Percentiles rank a stretch among this genome's conserved stretches.
phyloP scores from a whole-genome alignment of 257 asterid genomes.

The Leonotis leonurus region DNA sequence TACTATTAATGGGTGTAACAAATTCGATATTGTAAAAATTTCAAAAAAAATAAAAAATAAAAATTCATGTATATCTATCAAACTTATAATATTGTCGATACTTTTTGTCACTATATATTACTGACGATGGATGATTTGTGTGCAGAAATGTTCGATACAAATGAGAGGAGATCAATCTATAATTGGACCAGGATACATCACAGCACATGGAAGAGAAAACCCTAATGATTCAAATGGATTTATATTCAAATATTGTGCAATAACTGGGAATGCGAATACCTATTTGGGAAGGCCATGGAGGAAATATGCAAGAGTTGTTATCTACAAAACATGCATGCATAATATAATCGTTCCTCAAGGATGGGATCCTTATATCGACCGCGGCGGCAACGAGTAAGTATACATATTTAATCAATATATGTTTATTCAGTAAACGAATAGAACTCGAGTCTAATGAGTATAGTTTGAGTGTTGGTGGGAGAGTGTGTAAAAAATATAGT shows the following conservation, averaged over 20 bases:
- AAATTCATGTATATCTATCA: too few relatives aligned
- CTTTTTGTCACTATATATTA: too few relatives aligned
- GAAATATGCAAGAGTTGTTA: constrained; percentile 51
- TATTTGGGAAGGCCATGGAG: constrained; percentile 74
- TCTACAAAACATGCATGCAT: constrained; percentile 38
- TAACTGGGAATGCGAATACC: constrained; percentile 29
- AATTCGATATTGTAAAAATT: too few relatives aligned
- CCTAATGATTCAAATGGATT: constrained; percentile 26
- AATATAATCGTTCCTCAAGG: constrained; percentile 46
- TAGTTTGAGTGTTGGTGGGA: too few relatives aligned
- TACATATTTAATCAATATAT: too few relatives aligned
- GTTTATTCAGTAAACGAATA: too few relatives aligned
- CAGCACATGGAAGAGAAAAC: constrained; percentile 49
- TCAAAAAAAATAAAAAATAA: too few relatives aligned
- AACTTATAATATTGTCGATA: too few relatives aligned
- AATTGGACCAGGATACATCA: constrained; percentile 47
- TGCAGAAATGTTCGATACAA: constrained; percentile 47
- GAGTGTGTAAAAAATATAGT: too few relatives aligned
- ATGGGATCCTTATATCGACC: constrained; percentile 34
- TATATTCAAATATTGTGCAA: constrained; percentile 31
- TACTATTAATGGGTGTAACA: too few relatives aligned
- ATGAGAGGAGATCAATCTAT: constrained; percentile 29
- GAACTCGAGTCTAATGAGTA: too few relatives aligned
- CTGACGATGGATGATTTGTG: too few relatives aligned
- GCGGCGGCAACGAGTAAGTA: constrained; percentile 37